These are phyloP conservation scores for Trichoderma breve DNA, from an alignment of 2,329 filamentous ascomycete species.

Conservation along the genomic window DNA sequence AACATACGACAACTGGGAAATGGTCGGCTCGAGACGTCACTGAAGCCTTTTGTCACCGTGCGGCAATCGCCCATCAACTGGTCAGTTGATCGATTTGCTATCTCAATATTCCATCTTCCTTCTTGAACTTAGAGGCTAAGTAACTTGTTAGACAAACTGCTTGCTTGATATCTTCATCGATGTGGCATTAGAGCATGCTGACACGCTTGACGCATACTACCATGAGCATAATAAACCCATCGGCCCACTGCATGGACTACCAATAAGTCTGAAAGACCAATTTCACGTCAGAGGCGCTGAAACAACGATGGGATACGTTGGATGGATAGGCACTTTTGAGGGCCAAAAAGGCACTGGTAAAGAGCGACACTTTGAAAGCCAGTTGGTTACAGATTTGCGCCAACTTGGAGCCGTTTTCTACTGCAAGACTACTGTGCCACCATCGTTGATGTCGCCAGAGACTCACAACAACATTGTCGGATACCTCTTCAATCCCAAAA, in stretches of 20 bases:
- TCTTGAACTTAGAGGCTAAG: neutral
- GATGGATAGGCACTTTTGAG: neutral
- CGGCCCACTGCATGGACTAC: neutral
- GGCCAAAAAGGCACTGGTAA: neutral
- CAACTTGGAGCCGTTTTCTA: neutral
- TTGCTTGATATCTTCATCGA: neutral
- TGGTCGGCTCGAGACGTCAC: neutral
- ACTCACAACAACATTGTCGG: neutral
- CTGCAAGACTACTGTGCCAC: neutral
- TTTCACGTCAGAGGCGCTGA: neutral
- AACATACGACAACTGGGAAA: neutral
- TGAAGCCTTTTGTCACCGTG: neutral
- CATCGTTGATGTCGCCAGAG: neutral
- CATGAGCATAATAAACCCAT: neutral
- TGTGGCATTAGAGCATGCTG: neutral
- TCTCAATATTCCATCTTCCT: neutral
- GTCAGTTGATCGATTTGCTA: neutral
- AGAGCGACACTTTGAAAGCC: neutral
- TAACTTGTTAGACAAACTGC: neutral
- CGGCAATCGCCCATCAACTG: neutral
- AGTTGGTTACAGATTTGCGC: neutral
- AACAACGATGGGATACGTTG: neutral
- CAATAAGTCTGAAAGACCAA: neutral
- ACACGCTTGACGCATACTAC: neutral
- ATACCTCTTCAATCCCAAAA: neutral